These are phyloP conservation scores for Ganoderma meredithae DNA, from an alignment of 1,284 basidiomycete genomes.

Conservation along the genomic window DNA sequence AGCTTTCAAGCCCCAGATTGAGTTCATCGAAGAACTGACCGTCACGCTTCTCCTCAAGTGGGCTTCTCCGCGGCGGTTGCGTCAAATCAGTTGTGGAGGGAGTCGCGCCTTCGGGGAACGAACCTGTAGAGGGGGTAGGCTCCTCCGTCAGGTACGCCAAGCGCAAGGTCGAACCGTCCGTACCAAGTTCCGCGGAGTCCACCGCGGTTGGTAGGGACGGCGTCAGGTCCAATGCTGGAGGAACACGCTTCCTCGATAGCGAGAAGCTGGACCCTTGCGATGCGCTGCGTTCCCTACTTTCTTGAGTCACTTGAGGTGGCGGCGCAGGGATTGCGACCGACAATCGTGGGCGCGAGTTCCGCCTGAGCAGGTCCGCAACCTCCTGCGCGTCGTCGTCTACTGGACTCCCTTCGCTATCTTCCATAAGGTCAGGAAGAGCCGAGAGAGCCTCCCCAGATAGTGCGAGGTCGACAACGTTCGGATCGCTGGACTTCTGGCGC, in stretches of 20 bases:
- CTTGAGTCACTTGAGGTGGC: constrained; percentile 23
- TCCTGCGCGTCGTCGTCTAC: constrained; percentile 37
- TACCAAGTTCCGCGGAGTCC: constrained; percentile 31
- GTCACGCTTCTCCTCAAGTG: constrained; percentile 65
- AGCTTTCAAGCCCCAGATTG: constrained; percentile 64
- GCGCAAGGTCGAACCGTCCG: constrained; percentile 35
- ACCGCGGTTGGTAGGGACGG: constrained; percentile 34
- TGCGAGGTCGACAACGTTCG: constrained; percentile 60
- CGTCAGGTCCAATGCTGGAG: constrained; percentile 58
- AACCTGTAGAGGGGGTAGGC: constrained; percentile 28
- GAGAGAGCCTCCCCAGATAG: constrained; percentile 58
- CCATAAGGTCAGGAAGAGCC: constrained; percentile 44
- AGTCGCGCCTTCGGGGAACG: constrained; percentile 17
- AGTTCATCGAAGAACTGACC: constrained; percentile 77
- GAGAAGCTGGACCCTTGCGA: constrained; percentile 34
- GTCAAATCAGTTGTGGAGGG: constrained; percentile 22
- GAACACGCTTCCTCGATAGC: constrained; percentile 45
- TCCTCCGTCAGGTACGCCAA: constrained; percentile 44
- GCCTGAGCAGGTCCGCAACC: constrained; percentile 37
- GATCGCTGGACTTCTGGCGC: constrained; percentile 42
- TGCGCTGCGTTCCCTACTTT: constrained; percentile 35
- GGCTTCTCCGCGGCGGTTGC: constrained; percentile 45
- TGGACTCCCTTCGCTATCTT: constrained; percentile 35
- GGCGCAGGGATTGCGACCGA: constrained; percentile 43
- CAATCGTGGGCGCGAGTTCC: constrained; percentile 43